phyloP scores from a whole-genome alignment of 176 grass and related monocot species.

The Cenchrus americanus region DNA sequence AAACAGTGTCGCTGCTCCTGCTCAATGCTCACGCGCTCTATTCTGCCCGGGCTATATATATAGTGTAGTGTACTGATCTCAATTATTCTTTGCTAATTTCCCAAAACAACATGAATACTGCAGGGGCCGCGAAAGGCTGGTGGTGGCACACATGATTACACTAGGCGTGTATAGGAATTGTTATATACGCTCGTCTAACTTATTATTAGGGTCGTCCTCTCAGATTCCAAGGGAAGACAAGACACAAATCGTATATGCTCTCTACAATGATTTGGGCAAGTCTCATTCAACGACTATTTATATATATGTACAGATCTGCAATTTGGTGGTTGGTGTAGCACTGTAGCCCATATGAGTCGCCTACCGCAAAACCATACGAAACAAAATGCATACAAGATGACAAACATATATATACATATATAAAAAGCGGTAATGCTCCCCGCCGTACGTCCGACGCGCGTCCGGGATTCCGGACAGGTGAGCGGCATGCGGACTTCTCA shows the following conservation, averaged over 20 bases:
- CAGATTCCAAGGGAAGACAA: background rate
- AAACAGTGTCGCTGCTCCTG: background rate
- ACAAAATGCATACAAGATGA: background rate
- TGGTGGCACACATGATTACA: background rate
- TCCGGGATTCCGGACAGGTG: too few relatives aligned
- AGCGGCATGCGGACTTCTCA: too few relatives aligned
- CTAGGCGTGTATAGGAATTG: too few relatives aligned
- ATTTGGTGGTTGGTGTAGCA: too few relatives aligned
- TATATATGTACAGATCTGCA: too few relatives aligned
- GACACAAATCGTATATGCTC: background rate
- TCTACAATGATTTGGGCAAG: background rate
- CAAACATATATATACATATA: background rate
- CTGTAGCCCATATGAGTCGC: too few relatives aligned
- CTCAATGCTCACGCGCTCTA: background rate
- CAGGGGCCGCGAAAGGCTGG: background rate
- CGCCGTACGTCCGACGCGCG: too few relatives aligned
- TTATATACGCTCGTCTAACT: too few relatives aligned
- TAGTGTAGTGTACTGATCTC: slow-evolving; percentile 3
- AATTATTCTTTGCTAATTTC: slow-evolving; percentile 9
- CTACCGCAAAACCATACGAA: too few relatives aligned
- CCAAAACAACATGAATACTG: background rate
- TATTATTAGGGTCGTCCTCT: too few relatives aligned
- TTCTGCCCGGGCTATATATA: background rate
- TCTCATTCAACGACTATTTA: too few relatives aligned
- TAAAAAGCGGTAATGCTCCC: too few relatives aligned